Base-by-base conservation (phyloP, 257 asterid species). In the Nicotiana undulata region DNA sequence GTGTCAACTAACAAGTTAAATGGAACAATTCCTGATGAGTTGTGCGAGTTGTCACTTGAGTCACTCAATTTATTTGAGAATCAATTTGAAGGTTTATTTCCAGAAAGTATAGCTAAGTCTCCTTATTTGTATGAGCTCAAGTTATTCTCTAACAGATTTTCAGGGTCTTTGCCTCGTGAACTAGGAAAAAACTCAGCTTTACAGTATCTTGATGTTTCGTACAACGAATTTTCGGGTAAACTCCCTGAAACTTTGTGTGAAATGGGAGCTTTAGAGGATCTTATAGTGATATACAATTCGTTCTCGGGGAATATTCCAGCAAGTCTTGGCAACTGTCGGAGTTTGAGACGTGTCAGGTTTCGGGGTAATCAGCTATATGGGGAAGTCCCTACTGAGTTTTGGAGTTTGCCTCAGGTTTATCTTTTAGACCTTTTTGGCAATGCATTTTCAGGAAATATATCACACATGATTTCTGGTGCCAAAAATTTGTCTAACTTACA, bases 331-430 rank as follows among this genome's bases (percentile, higher is more conserved):
- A 87, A 86, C 79, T 94, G 98, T 82, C 61, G 15, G 85, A 89
- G 83, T 78, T 81, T 94, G 81, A 77, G 46, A 18, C 87, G 98
- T 67, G 85, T 94, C 26, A 83, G 98, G 52, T 31, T 94, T 78
- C 72, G 81, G 46, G 76, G 51, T 2, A 94, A 94, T 86, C 75
- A 49, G 76, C 85, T 93, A 15, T 77, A 75, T 0, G 98, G 97
- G 3, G 92, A 85, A 63, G 82, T 94, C 72, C 98, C 98, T 4
- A 86, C 86, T 2, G 82, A 78, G 68, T 81, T 94, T 24, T 92
- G 98, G 97, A 93, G 97, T 3, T 84, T 94, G 83, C 98, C 98
- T 0, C 81, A 79, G 13, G 91, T 89, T 56, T 92, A 86, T 86
- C 85, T 93, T 82, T 87, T 94, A n/a, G 96, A 94, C 10, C 88